Evolutionary conservation across 1,284 basidiomycete genomes (phyloP).

Genomic region (Trichosporon sp.): DNA sequence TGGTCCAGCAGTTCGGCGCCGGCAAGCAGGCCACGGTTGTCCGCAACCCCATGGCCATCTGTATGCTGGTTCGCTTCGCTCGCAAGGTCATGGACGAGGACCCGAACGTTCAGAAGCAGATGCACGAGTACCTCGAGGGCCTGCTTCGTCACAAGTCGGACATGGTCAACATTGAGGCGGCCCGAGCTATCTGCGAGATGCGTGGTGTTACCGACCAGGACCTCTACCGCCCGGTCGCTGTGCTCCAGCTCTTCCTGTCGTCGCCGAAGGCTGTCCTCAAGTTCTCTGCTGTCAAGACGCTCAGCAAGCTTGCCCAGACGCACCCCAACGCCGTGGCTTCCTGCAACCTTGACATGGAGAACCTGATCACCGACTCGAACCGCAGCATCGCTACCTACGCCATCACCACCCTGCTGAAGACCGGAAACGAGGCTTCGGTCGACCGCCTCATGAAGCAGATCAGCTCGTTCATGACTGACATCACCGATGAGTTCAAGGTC

Average conservation of each 20-base stretch:
- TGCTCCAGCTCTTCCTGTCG: slow-evolving; percentile 86
- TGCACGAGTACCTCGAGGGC: slow-evolving; percentile 89
- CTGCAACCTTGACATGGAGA: slow-evolving; percentile 97
- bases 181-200: slow-evolving; percentile 95
- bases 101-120: slow-evolving; percentile 84
- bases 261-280: slow-evolving; percentile 91
- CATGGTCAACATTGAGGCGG: slow-evolving; percentile 99
- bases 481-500: slow-evolving; percentile 99
- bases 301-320: slow-evolving; percentile 77
- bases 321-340: slow-evolving; percentile 80
- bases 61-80: slow-evolving; percentile 97
- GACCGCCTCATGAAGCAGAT: slow-evolving; percentile 99
- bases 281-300: slow-evolving; percentile 93
- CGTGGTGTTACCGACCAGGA: slow-evolving; percentile 71
- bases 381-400: slow-evolving; percentile 96
- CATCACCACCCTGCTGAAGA: slow-evolving; percentile 98
- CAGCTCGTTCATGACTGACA: slow-evolving; percentile 97
- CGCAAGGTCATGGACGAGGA: slow-evolving; percentile 98
- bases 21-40: slow-evolving; percentile 68
- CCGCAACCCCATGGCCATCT: slow-evolving; percentile 96
- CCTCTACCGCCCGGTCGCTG: slow-evolving; percentile 79
- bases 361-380: slow-evolving; percentile 92
- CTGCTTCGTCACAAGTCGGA: slow-evolving; percentile 98
- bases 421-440: slow-evolving; percentile 97
- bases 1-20: slow-evolving; percentile 94